Evolutionary conservation across 768 basidiomycete genomes (phyloP), one percentile per base, ranked within the genome.

Genomic region (Boletus subcaerulescens): DNA sequence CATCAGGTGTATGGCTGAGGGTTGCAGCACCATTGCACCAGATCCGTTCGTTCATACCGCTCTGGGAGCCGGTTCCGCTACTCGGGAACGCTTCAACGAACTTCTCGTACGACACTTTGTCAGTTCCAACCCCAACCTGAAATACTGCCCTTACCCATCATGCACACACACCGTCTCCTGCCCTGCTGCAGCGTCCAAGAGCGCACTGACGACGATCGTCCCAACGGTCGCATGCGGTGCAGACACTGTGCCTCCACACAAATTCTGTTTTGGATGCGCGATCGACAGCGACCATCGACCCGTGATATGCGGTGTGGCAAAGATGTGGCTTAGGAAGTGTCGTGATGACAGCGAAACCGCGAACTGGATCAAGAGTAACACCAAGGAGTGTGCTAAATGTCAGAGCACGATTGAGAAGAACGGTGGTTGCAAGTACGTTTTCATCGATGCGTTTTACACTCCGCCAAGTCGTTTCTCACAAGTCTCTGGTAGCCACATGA

Each of bases 391-490:
- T 70, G 79, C 84, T 18, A 87, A 93, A 69, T 99, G 97, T 70
- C 88, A 93, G 70, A 93, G 93, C 64, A 98, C 97, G 50, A 99
- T 99, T 54, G 97, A 99, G 82, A 99, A 99, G 87, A 98, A 98
- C 60, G 97, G 97, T 10, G 97, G 97, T 13, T 99, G 97, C 93
- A 98, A 99, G 94, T 98, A 66, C 66, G 93, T 87, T 20, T 7
- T 52, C 32, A 10, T 50, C 18, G 87, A 33, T 95, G 91, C 87
- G 7, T 15, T n/a, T 91, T 93, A 88, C 91, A 60, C 65, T 87
- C 83, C 14, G 12, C 22, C 42, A 13, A n/a, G 44, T 40, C 22
- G 53, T 49, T 54, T 42, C 61, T 64, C 35, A 67, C 31, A 3
- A n/a, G 20, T 26, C 18, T 45, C 22, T 55, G 39, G 10, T 60